phyloP scores from a whole-genome alignment of 225 moss, liverwort and hornwort genomes.

The Takakia lepidozioides region DNA sequence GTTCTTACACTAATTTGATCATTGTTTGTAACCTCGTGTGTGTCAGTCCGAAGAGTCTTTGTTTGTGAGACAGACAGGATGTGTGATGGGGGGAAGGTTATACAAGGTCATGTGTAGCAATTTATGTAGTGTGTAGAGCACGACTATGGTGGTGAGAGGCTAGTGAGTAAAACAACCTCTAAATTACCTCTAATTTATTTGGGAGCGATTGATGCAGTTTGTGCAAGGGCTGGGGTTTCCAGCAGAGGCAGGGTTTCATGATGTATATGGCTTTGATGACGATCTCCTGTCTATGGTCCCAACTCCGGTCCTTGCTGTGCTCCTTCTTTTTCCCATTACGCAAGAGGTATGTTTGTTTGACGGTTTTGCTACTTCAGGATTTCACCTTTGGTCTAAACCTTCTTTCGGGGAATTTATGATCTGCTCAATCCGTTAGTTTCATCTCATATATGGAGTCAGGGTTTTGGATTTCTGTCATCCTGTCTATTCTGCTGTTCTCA shows the following conservation, averaged over 20 bases:
- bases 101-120: not conserved
- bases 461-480: too few relatives aligned
- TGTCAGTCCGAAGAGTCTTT: not conserved
- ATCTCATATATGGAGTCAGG: too few relatives aligned
- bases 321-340: conserved; percentile 74
- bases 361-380: too few relatives aligned
- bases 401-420: too few relatives aligned
- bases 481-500: too few relatives aligned
- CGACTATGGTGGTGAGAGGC: conserved; percentile 3
- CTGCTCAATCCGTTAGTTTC: too few relatives aligned
- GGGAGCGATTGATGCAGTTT: conserved; percentile 34
- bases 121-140: not conserved
- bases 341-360: conserved; percentile 46
- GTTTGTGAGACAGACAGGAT: not conserved
- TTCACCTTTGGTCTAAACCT: too few relatives aligned
- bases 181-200: too few relatives aligned
- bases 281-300: conserved; percentile 86
- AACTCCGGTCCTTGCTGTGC: conserved; percentile 64
- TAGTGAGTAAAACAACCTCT: too few relatives aligned
- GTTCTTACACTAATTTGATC: not conserved
- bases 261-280: conserved; percentile 78
- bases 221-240: conserved; percentile 73
- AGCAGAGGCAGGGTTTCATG: conserved; percentile 50
- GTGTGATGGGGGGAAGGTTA: not conserved
- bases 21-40: not conserved